Conservation (phyloP, 768 basidiomycete species). For the Termitomyces titanicus region DNA sequence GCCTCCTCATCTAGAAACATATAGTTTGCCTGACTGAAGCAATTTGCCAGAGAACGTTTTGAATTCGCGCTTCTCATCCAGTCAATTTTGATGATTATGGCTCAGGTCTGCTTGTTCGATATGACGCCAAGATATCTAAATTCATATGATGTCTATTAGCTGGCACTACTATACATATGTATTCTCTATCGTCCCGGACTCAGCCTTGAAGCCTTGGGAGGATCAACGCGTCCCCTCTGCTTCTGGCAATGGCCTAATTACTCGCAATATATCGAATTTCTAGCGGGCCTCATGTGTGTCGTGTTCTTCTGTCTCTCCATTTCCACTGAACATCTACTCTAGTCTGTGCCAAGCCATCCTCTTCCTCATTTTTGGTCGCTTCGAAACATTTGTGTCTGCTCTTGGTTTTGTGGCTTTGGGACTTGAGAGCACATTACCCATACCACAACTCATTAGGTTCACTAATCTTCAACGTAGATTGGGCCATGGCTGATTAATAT, state of each 20-base stretch:
- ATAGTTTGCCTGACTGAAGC: not conserved
- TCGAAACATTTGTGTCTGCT: slow-evolving; percentile 51
- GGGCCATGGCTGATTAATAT: not conserved
- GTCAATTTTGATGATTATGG: slow-evolving; percentile 80
- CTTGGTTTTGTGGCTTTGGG: slow-evolving; percentile 80
- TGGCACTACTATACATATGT: slow-evolving; percentile 79
- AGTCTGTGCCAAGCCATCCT: slow-evolving; percentile 69
- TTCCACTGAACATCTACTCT: not conserved
- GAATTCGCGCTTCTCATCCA: slow-evolving; percentile 77
- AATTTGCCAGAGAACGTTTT: slow-evolving; percentile 50
- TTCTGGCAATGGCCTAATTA: slow-evolving; percentile 89
- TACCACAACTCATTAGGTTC: slow-evolving; percentile 80
- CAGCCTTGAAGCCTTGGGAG: slow-evolving; percentile 55
- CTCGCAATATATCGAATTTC: slow-evolving; percentile 76
- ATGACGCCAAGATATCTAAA: slow-evolving; percentile 3
- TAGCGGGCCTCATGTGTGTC: slow-evolving; percentile 72
- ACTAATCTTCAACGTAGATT: slow-evolving; percentile 12
- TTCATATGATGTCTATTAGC: slow-evolving; percentile 36
- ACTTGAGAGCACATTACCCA: slow-evolving; percentile 81
- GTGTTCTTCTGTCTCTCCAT: not conserved
- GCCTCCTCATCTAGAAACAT: slow-evolving; percentile 5
- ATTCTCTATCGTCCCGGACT: slow-evolving; percentile 62
- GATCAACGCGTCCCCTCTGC: slow-evolving; percentile 61
- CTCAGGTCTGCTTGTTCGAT: slow-evolving; percentile 53
- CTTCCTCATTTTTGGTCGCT: slow-evolving; percentile 70